Percentiles rank a stretch among this genome's conserved stretches.
Evolutionary conservation across 140 eudicot genomes (phyloP).

Genomic region (Cichorium intybus): DNA sequence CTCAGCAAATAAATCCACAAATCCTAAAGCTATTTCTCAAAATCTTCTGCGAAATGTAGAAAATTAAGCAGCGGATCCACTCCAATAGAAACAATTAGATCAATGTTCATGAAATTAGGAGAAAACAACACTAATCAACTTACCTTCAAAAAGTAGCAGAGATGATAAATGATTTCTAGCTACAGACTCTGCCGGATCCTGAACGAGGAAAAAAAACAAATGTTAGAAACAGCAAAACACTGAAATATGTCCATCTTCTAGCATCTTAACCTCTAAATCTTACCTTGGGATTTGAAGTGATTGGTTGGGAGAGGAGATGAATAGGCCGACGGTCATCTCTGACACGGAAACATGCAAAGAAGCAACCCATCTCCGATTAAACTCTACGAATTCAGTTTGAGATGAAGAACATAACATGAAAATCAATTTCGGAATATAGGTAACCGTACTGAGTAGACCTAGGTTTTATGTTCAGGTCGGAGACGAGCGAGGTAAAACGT

Average conservation of each 20-base stretch:
- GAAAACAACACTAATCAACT: slow-evolving; percentile 7
- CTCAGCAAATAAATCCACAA: neutral
- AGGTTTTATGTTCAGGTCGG: slow-evolving; percentile 7
- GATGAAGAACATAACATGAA: slow-evolving; percentile 6
- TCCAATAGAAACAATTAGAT: slow-evolving; percentile 1
- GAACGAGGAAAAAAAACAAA: neutral
- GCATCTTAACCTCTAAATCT: neutral
- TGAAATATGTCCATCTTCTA: neutral
- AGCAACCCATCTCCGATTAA: slow-evolving; percentile 48
- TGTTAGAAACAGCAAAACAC: neutral
- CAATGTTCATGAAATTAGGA: neutral
- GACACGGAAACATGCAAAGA: slow-evolving; percentile 48
- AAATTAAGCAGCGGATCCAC: neutral
- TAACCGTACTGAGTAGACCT: slow-evolving; percentile 16
- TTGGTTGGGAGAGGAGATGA: slow-evolving; percentile 28
- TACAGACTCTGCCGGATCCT: slow-evolving; percentile 31
- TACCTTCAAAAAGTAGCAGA: slow-evolving; percentile 48
- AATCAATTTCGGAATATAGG: neutral
- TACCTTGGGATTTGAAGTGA: slow-evolving; percentile 26
- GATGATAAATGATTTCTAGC: slow-evolving; percentile 41
- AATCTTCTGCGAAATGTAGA: neutral
- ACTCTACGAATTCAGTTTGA: slow-evolving; percentile 1
- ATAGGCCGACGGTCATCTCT: slow-evolving; percentile 35
- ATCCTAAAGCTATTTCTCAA: neutral
- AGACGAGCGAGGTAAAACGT: neutral